Percentiles rank a stretch among this genome's conserved stretches.
Conservation (phyloP, 805 yeast genomes). For the Saccharomycopsis javanensis region DNA sequence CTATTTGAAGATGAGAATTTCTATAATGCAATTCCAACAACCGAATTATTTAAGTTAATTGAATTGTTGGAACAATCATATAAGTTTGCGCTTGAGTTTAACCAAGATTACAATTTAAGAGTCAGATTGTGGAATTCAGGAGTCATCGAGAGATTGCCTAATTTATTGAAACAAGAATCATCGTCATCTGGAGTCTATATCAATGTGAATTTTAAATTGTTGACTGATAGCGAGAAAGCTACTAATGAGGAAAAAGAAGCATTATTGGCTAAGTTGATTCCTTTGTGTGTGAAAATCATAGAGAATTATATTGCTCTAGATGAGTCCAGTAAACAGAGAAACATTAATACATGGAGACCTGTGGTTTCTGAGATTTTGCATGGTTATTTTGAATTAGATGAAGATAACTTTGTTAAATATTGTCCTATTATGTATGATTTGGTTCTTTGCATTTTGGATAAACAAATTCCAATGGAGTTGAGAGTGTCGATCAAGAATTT, state of each 20-base stretch:
- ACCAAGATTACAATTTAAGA: constrained; percentile 79
- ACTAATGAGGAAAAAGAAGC: constrained; percentile 38
- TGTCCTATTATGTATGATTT: constrained; percentile 53
- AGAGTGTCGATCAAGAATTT: constrained; percentile 52
- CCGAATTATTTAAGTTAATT: constrained; percentile 50
- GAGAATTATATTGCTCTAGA: constrained; percentile 62
- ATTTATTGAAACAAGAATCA: constrained; percentile 83
- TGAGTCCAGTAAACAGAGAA: constrained; percentile 66
- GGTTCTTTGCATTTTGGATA: constrained; percentile 50
- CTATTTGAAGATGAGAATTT: constrained; percentile 63
- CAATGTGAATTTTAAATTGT: constrained; percentile 68
- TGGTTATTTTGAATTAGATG: constrained; percentile 71
- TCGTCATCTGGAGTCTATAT: constrained; percentile 82
- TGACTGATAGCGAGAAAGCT: constrained; percentile 52
- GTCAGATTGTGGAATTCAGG: constrained; percentile 89
- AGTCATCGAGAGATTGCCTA: constrained; percentile 85
- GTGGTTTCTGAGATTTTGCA: constrained; percentile 82
- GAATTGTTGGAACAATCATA: constrained; percentile 57
- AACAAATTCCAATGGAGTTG: constrained; percentile 50
- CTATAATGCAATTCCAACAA: constrained; percentile 58
- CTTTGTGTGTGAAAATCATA: constrained; percentile 63
- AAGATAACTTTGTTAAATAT: constrained; percentile 51
- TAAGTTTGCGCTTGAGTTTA: constrained; percentile 76
- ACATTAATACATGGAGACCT: constrained; percentile 81
- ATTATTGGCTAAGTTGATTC: constrained; percentile 38